These are phyloP conservation scores for Candida neerlandica DNA, from an alignment of 1,139 yeast species.

Conservation along the genomic window DNA sequence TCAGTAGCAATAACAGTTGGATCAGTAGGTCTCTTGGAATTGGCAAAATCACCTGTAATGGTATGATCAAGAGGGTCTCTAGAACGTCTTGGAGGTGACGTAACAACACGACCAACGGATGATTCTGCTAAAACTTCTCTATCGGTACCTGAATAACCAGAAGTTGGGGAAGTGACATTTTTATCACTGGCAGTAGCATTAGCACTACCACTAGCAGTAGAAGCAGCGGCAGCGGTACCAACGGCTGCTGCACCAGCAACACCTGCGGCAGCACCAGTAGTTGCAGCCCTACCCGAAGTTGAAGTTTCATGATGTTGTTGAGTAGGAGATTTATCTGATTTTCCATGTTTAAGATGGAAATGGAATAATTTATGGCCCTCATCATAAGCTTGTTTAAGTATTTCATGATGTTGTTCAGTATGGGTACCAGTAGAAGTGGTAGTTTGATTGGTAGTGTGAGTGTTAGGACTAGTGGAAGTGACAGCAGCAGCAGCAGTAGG, in stretches of 20 bases:
- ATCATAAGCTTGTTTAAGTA: constrained; percentile 7
- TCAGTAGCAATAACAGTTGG: constrained; percentile 20
- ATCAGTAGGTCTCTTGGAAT: constrained; percentile 34
- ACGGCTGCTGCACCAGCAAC: constrained; percentile 9
- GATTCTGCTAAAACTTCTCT: constrained; percentile 19
- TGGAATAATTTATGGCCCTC: constrained; percentile 12
- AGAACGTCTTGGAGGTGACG: constrained; percentile 33
- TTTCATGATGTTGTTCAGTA: constrained; percentile 7
- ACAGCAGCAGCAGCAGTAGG: constrained; percentile 1
- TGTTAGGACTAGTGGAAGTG: no score
- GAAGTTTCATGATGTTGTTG: constrained; percentile 1
- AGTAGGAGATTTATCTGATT: neutral
- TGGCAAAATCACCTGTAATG: constrained; percentile 37
- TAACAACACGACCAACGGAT: constrained; percentile 34
- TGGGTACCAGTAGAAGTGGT: constrained; percentile 3
- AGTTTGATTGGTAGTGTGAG: no score
- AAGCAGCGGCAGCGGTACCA: constrained; percentile 1
- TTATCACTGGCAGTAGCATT: neutral
- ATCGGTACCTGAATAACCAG: constrained; percentile 5
- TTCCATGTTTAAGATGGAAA: constrained; percentile 8
- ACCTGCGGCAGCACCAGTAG: constrained; percentile 5
- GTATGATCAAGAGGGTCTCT: constrained; percentile 32
- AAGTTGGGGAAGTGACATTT: constrained; percentile 2
- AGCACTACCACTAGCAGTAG: neutral
- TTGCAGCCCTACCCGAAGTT: constrained; percentile 5